Conservation (phyloP, 2,329 filamentous ascomycete genomes). For the Talaromyces sp. region DNA sequence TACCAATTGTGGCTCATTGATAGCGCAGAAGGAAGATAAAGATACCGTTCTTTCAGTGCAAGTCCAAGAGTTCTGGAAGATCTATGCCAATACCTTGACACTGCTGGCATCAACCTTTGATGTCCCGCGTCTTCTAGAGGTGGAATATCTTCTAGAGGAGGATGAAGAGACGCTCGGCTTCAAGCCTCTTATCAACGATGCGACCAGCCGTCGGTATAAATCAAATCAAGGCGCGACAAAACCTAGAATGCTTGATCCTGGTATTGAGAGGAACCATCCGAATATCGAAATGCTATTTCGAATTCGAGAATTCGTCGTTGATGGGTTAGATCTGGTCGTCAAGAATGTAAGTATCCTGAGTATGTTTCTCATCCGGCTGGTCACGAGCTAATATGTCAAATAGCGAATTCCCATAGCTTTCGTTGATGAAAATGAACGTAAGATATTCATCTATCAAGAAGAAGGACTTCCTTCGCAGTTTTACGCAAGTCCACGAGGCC, state of each 20-base stretch:
- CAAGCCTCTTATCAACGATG: constrained; percentile 55
- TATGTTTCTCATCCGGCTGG: constrained; percentile 21
- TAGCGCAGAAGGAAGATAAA: constrained; percentile 50
- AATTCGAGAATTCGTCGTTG: constrained; percentile 61
- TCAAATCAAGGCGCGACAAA: constrained; percentile 50
- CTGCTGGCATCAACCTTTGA: constrained; percentile 60
- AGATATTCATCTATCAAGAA: constrained; percentile 54
- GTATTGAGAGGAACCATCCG: constrained; percentile 54
- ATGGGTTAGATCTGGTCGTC: constrained; percentile 59
- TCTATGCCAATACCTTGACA: constrained; percentile 63
- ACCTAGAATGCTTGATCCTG: constrained; percentile 52
- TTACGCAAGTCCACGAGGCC: constrained; percentile 46
- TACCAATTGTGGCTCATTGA: constrained; percentile 54
- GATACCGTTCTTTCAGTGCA: constrained; percentile 57
- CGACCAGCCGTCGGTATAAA: constrained; percentile 53
- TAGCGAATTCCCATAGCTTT: constrained; percentile 51
- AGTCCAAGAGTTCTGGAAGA: constrained; percentile 63
- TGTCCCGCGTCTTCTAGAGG: constrained; percentile 53
- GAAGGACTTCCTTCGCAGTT: constrained; percentile 53
- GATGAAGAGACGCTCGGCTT: constrained; percentile 67
- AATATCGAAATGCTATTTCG: constrained; percentile 67
- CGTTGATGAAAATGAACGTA: constrained; percentile 45
- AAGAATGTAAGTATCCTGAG: constrained; percentile 38
- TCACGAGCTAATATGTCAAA: constrained; percentile 18
- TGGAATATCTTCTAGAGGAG: constrained; percentile 66